These are phyloP conservation scores for Flaveria linearis DNA, from an alignment of 129 eudicot genomes.

Conservation along the genomic window DNA sequence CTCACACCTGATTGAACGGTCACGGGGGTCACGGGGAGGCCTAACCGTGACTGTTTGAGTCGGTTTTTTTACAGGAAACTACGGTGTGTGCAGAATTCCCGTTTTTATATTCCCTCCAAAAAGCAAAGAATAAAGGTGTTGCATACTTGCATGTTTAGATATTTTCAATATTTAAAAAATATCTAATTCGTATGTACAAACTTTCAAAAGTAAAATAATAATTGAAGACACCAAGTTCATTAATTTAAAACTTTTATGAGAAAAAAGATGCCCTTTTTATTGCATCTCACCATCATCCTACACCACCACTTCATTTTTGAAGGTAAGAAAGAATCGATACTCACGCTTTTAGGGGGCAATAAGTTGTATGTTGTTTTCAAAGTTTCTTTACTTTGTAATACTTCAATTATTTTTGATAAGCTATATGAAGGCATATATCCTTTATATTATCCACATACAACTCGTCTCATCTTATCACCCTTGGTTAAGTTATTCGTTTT, in stretches of 20 bases:
- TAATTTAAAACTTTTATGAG: no score
- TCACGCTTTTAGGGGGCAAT: background rate
- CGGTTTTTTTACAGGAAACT: no score
- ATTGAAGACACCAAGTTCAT: background rate
- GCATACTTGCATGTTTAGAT: background rate
- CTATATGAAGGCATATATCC: background rate
- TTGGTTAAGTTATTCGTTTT: no score
- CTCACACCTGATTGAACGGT: no score
- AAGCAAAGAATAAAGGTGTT: background rate
- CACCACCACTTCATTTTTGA: background rate
- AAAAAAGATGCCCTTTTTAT: background rate
- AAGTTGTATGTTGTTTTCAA: background rate
- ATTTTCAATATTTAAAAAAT: background rate
- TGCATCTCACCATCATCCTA: slow-evolving; percentile 25
- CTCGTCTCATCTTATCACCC: no score
- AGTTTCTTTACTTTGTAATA: background rate
- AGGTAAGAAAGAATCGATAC: background rate
- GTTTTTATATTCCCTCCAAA: no score
- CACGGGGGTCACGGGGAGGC: no score
- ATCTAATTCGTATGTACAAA: background rate
- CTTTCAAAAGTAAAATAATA: background rate
- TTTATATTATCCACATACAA: no score
- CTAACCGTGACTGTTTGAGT: no score
- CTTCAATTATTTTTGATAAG: background rate
- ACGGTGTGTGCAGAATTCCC: no score